These are phyloP conservation scores for Sonneratia caseolaris DNA, from an alignment of 345 rosid species.

Conservation along the genomic window DNA sequence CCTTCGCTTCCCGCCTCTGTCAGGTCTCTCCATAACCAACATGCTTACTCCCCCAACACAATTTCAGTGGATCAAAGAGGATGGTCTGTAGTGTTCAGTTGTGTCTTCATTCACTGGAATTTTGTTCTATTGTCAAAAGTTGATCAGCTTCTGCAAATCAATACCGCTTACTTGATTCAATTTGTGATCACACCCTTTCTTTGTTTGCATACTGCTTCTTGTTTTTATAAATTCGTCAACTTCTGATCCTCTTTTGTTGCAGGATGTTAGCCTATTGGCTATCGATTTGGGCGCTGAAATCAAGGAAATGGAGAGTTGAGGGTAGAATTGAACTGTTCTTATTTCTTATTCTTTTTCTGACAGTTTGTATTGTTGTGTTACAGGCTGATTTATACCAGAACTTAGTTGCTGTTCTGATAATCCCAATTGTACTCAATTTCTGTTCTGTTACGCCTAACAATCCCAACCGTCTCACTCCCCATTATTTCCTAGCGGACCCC, in stretches of 20 bases:
- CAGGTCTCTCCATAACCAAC: slow-evolving; percentile 28
- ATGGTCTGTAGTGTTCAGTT: too few species aligned
- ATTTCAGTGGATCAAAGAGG: neutral
- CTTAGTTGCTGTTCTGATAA: too few species aligned
- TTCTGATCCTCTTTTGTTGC: slow-evolving; percentile 11
- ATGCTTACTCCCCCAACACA: neutral
- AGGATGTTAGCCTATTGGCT: slow-evolving; percentile 7
- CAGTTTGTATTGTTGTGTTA: too few species aligned
- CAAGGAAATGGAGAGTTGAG: too few species aligned
- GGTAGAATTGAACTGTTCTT: too few species aligned
- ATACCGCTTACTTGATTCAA: neutral
- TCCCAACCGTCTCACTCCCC: too few species aligned
- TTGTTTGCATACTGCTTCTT: neutral
- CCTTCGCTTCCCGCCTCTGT: slow-evolving; percentile 86
- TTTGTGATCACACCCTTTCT: neutral
- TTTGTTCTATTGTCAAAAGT: neutral
- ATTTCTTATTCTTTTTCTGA: too few species aligned
- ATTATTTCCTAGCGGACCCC: too few species aligned
- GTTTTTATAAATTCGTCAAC: neutral
- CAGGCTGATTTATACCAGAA: too few species aligned
- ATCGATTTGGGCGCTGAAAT: too few species aligned
- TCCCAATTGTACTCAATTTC: too few species aligned
- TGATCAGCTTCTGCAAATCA: neutral
- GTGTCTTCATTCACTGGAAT: neutral
- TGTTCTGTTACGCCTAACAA: too few species aligned